Conservation (phyloP, 352 stramenopile species). For the Globisporangium abappressorium region DNA sequence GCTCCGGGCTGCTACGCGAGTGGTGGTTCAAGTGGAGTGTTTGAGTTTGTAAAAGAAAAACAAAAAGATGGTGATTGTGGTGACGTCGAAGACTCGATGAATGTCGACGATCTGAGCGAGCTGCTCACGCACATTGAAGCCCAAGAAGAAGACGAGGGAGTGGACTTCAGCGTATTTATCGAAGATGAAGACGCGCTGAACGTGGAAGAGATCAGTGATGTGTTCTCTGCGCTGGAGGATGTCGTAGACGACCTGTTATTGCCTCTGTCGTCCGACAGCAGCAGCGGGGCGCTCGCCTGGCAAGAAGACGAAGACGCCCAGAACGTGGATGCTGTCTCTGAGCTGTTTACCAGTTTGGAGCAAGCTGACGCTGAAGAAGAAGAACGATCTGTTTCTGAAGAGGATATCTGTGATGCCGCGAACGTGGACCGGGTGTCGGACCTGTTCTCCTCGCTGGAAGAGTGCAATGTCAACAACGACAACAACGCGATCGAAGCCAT, state of each 20-base stretch:
- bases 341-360: slow-evolving; percentile 22
- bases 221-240: slow-evolving; percentile 41
- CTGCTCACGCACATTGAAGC: slow-evolving; percentile 53
- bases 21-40: slow-evolving; percentile 12
- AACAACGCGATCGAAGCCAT: too few species aligned
- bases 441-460: slow-evolving; percentile 7
- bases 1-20: slow-evolving; percentile 7
- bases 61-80: slow-evolving; percentile 22
- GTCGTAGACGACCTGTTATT: neutral
- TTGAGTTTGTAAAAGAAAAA: slow-evolving; percentile 19
- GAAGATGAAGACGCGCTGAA: slow-evolving; percentile 51
- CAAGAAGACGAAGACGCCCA: slow-evolving; percentile 17
- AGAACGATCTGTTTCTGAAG: neutral
- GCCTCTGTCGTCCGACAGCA: neutral
- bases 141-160: slow-evolving; percentile 24
- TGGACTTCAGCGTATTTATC: slow-evolving; percentile 50
- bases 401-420: neutral
- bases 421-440: slow-evolving; percentile 9
- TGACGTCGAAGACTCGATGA: slow-evolving; percentile 34
- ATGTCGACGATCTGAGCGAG: slow-evolving; percentile 53
- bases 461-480: neutral
- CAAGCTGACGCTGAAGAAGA: slow-evolving; percentile 1
- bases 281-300: neutral
- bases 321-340: slow-evolving; percentile 29
- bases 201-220: slow-evolving; percentile 55